Percentiles rank a stretch among this genome's conserved stretches.
Conservation (phyloP, 805 yeast genomes). For the Vanderwaltozyma tropicalis region DNA sequence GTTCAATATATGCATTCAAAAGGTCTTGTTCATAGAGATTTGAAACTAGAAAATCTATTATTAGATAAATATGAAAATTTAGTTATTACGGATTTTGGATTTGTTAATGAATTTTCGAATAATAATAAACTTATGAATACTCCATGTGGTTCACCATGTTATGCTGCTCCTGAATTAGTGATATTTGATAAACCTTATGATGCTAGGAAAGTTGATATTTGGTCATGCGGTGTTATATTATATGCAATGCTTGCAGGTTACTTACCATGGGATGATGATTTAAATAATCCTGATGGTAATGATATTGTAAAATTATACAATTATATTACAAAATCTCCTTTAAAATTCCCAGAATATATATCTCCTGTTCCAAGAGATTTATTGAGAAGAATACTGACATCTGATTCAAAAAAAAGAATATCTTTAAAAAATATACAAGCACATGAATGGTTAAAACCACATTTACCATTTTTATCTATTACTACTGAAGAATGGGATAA, state of each 20-base stretch:
- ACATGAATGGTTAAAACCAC: slow-evolving; percentile 83
- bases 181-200: slow-evolving; percentile 84
- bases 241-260: slow-evolving; percentile 98
- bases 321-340: slow-evolving; percentile 81
- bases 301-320: slow-evolving; percentile 84
- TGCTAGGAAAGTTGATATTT: slow-evolving; percentile 88
- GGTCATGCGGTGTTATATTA: slow-evolving; percentile 93
- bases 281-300: slow-evolving; percentile 90
- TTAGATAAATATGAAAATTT: slow-evolving; percentile 81
- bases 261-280: slow-evolving; percentile 95
- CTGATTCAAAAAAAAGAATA: slow-evolving; percentile 75
- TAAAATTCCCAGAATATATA: slow-evolving; percentile 92
- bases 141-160: slow-evolving; percentile 95
- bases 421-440: slow-evolving; percentile 56
- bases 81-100: slow-evolving; percentile 85
- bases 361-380: slow-evolving; percentile 87
- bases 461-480: slow-evolving; percentile 74
- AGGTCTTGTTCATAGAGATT: slow-evolving; percentile 84
- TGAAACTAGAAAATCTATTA: slow-evolving; percentile 79
- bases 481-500: slow-evolving; percentile 89
- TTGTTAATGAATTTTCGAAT: slow-evolving; percentile 65
- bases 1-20: slow-evolving; percentile 88
- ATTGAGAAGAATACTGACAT: slow-evolving; percentile 67
- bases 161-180: slow-evolving; percentile 96
- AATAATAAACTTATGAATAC: slow-evolving; percentile 81